These are phyloP conservation scores for Knufia petricola DNA, from an alignment of 2,329 filamentous ascomycete genomes.

Conservation along the genomic window DNA sequence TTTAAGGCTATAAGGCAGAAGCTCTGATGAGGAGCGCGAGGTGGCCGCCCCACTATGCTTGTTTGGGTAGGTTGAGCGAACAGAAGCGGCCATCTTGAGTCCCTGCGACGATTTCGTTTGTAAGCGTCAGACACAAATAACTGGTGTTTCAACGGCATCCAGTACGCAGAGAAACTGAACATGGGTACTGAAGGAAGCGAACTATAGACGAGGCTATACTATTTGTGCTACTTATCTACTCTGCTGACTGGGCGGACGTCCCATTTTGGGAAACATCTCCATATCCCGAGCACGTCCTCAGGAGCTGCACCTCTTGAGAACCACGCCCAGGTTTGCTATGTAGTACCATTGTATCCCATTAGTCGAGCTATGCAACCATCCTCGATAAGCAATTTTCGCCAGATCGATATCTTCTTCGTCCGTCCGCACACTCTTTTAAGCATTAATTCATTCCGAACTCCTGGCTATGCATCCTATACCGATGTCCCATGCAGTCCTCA, in stretches of 20 bases:
- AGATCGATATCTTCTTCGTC: not conserved
- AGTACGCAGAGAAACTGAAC: too few relatives aligned
- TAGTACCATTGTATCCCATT: not conserved
- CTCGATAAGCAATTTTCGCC: not conserved
- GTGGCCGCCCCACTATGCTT: too few relatives aligned
- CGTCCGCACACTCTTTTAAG: not conserved
- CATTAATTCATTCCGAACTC: conserved; percentile 1
- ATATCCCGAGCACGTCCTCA: not conserved
- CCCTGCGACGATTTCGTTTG: too few relatives aligned
- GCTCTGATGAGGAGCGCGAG: too few relatives aligned
- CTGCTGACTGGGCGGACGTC: not conserved
- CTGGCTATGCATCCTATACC: conserved; percentile 6
- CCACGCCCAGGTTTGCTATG: not conserved
- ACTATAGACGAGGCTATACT: not conserved
- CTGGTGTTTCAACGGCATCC: too few relatives aligned
- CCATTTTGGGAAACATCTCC: not conserved
- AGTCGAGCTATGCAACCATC: not conserved
- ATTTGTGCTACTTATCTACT: not conserved
- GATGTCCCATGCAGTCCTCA: not conserved
- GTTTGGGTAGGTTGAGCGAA: too few relatives aligned
- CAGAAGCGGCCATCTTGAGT: too few relatives aligned
- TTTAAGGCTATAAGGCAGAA: too few relatives aligned
- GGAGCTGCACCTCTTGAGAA: not conserved
- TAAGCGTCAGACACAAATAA: too few relatives aligned
- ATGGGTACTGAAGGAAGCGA: not conserved